Percentiles rank a stretch among this genome's conserved stretches.
Conservation (phyloP, 2,329 filamentous ascomycete species). For the Microascus cirrosus region DNA sequence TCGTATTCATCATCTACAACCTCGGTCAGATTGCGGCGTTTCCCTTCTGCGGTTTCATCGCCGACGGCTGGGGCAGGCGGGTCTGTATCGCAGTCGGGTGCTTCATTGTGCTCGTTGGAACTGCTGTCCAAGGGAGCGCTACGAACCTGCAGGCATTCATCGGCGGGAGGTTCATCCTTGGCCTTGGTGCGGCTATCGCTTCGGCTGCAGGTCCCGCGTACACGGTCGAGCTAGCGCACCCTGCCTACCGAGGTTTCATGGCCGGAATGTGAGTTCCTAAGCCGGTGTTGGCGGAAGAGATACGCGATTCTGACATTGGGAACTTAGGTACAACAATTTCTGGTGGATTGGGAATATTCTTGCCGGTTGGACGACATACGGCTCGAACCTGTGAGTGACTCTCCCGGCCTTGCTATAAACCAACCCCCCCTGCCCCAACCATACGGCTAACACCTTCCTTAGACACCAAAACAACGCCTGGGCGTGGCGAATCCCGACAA, state of each 20-base stretch:
- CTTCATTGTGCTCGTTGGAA: conserved; percentile 38
- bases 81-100: conserved; percentile 42
- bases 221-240: conserved; percentile 43
- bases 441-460: background rate
- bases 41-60: conserved; percentile 42
- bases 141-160: conserved; percentile 31
- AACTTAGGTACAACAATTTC: conserved; percentile 36
- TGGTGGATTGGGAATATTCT: conserved; percentile 42
- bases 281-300: too few relatives aligned
- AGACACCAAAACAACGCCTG: background rate
- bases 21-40: conserved; percentile 48
- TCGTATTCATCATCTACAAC: conserved; percentile 46
- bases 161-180: conserved; percentile 36
- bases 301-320: too few relatives aligned
- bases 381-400: conserved; percentile 15
- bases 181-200: conserved; percentile 38
- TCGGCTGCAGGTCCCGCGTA: conserved; percentile 34
- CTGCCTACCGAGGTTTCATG: conserved; percentile 31
- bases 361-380: conserved; percentile 41
- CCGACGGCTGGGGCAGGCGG: conserved; percentile 37
- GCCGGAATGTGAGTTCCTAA: background rate
- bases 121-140: conserved; percentile 37
- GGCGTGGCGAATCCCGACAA: conserved; percentile 22
- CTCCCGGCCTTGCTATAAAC: background rate
- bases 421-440: too few relatives aligned